Percentiles rank a stretch among this genome's conserved stretches.
These are phyloP conservation scores for Penstemon eatonii DNA, from an alignment of 257 asterid genomes.

Conservation along the genomic window DNA sequence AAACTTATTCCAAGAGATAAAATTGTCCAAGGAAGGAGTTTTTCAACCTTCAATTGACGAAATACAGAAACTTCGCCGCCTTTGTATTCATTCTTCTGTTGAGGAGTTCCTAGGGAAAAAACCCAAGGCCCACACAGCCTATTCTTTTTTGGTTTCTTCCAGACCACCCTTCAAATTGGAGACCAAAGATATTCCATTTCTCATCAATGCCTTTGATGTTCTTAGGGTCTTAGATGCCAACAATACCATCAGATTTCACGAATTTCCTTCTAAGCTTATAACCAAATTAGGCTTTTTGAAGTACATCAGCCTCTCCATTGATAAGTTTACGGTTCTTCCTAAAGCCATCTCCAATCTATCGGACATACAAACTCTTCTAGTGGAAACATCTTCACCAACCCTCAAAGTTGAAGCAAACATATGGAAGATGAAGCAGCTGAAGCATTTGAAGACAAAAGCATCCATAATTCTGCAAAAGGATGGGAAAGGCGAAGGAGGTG, in stretches of 20 bases:
- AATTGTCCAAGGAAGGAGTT: background rate
- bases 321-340: slow-evolving; percentile 2
- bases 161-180: slow-evolving; percentile 8
- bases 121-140: slow-evolving; percentile 26
- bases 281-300: background rate
- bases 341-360: background rate
- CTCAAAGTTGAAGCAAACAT: slow-evolving; percentile 6
- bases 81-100: slow-evolving; percentile 33
- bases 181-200: slow-evolving; percentile 16
- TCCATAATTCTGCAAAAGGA: slow-evolving; percentile 3
- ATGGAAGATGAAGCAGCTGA: slow-evolving; percentile 28
- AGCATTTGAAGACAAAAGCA: slow-evolving; percentile 35
- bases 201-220: slow-evolving; percentile 26
- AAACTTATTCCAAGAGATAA: slow-evolving; percentile 36
- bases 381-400: background rate
- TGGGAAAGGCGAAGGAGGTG: too few relatives aligned
- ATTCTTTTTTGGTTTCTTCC: slow-evolving; percentile 33
- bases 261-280: slow-evolving; percentile 1
- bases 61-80: slow-evolving; percentile 28
- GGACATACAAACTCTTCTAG: background rate
- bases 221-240: slow-evolving; percentile 3
- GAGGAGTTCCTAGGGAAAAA: slow-evolving; percentile 13
- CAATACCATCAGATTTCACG: slow-evolving; percentile 1
- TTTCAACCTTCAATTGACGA: slow-evolving; percentile 15
- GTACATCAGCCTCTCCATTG: background rate